Base-by-base conservation (phyloP, 345 rosid species). In the Fremontodendron californicum region DNA sequence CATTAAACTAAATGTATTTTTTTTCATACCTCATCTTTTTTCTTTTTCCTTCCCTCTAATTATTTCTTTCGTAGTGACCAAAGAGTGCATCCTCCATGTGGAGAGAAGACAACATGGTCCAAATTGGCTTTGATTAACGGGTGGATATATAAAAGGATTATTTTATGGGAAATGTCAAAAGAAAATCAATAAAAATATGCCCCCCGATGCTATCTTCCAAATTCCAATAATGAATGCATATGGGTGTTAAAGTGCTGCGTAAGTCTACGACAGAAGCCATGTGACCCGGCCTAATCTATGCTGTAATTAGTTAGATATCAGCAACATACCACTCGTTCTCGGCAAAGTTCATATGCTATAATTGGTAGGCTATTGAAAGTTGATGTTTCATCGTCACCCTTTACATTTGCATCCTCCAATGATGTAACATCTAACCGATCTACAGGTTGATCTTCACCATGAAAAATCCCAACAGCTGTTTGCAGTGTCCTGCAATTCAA, bases 381-480 rank as follows among this genome's bases (percentile, higher is more conserved):
- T 65, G 93, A 48, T 61, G 88, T 78, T 27, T 86, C 65, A 40
- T 12, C 64, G 8, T 86, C 86, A 23, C 68, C 58, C 66, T 86
- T 89, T 0, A 82, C 91, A 75, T 84, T 78, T 42, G 48, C 84
- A 54, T 51, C 82, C 90, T 85, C 89, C 65, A 86, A 77, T 3
- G 83, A 73, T 65, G 73, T 33, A 0, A 1, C 84, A 75, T 78
- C 75, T 46, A 85, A 74, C 33, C 86, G 84, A 76, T 86, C 82
- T n/a, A 6, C 48, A 9, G 15, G 61, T 29, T 78, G 72, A 9
- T 77, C 81, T 78, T 75, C 89, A 5, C 86, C 87, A 0, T 88
- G 90, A 77, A 91, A 91, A 23, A 86, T 85, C 48, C 92, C 93
- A 46, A 87, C 89, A 6, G 93, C 93, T 16, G 96, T 91, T 82